phyloP scores from a whole-genome alignment of 495 filamentous ascomycete genomes.

The Aspergillus conjunctus region DNA sequence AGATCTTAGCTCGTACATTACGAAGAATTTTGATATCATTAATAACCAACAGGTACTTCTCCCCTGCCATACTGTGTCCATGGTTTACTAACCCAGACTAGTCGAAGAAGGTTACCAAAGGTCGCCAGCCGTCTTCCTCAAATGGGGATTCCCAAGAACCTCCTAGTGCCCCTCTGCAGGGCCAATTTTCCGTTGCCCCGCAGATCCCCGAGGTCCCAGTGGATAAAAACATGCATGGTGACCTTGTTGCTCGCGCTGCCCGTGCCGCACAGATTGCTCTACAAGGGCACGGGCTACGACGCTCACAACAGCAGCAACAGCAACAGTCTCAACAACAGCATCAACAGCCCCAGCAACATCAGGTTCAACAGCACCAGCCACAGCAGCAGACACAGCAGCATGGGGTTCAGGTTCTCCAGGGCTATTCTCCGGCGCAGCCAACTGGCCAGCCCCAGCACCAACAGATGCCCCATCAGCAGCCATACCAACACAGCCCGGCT shows the following conservation, averaged over 20 bases:
- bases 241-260: slow-evolving; percentile 55
- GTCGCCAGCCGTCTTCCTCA: slow-evolving; percentile 46
- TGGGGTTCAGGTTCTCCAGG: slow-evolving; percentile 25
- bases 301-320: slow-evolving; percentile 47
- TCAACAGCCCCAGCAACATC: slow-evolving; percentile 26
- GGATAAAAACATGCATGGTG: slow-evolving; percentile 52
- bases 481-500: slow-evolving; percentile 45
- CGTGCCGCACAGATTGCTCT: slow-evolving; percentile 57
- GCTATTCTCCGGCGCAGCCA: slow-evolving; percentile 27
- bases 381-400: slow-evolving; percentile 30
- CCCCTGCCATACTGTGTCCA: not conserved
- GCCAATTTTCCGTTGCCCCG: slow-evolving; percentile 48
- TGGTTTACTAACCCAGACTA: slow-evolving; percentile 30
- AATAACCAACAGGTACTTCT: slow-evolving; percentile 53
- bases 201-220: slow-evolving; percentile 44
- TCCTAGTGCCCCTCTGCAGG: slow-evolving; percentile 44
- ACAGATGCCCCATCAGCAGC: slow-evolving; percentile 36
- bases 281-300: slow-evolving; percentile 48
- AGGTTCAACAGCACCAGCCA: slow-evolving; percentile 24
- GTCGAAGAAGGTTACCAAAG: slow-evolving; percentile 47
- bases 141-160: slow-evolving; percentile 45
- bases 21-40: slow-evolving; percentile 70
- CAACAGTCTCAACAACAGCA: slow-evolving; percentile 32
- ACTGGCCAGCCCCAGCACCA: slow-evolving; percentile 34
- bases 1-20: slow-evolving; percentile 72